These are phyloP conservation scores for Pythium apleroticum DNA, from an alignment of 352 stramenopile species.

Conservation along the genomic window DNA sequence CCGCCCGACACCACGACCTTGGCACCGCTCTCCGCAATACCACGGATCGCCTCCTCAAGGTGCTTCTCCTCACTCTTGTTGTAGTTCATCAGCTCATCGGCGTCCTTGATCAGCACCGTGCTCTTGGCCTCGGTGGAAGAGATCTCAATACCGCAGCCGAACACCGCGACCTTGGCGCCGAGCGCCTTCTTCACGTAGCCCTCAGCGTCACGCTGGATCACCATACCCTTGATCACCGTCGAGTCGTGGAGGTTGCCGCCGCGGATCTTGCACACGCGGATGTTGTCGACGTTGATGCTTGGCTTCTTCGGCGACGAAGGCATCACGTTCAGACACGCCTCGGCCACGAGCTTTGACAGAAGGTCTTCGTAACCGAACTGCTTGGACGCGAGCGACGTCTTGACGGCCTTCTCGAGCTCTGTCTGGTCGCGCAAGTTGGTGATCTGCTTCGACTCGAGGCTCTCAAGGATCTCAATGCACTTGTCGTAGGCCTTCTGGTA, in stretches of 20 bases:
- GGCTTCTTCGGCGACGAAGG: slow-evolving; percentile 80
- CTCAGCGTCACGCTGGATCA: slow-evolving; percentile 93
- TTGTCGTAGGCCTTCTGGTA: slow-evolving; percentile 96
- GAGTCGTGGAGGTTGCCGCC: slow-evolving; percentile 95
- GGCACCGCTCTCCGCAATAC: slow-evolving; percentile 94
- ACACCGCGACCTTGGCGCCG: slow-evolving; percentile 96
- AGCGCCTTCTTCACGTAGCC: slow-evolving; percentile 90
- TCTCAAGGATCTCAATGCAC: slow-evolving; percentile 91
- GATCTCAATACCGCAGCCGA: slow-evolving; percentile 97
- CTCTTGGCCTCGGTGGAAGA: slow-evolving; percentile 98
- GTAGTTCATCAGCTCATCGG: slow-evolving; percentile 99
- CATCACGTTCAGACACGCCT: slow-evolving; percentile 96
- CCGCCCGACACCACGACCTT: slow-evolving; percentile 96
- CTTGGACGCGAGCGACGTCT: slow-evolving; percentile 96
- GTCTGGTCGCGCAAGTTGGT: slow-evolving; percentile 80
- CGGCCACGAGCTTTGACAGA: slow-evolving; percentile 92
- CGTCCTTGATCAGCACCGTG: slow-evolving; percentile 99
- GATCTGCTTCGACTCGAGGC: slow-evolving; percentile 78
- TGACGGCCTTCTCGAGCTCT: slow-evolving; percentile 90
- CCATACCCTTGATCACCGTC: slow-evolving; percentile 97
- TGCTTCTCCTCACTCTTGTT: slow-evolving; percentile 99
- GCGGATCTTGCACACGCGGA: slow-evolving; percentile 98
- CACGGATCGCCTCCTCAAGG: slow-evolving; percentile 97
- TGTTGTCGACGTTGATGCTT: slow-evolving; percentile 96
- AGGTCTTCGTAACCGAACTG: slow-evolving; percentile 97